Evolutionary conservation across 495 filamentous ascomycete genomes (phyloP).

Genomic region (Xylaria sp.): DNA sequence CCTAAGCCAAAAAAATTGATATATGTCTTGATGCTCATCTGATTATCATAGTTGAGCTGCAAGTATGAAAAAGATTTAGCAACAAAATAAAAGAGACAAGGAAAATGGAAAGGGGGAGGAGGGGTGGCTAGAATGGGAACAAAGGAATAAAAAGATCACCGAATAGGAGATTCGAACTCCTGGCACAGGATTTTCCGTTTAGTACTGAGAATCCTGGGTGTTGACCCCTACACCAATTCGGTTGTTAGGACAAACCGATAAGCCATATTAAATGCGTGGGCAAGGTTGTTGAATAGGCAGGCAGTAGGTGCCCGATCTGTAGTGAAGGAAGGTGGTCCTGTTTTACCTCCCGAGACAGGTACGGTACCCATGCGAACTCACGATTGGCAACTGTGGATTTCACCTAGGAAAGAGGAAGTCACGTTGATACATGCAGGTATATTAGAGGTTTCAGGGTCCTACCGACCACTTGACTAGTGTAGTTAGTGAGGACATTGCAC

Average conservation of each 20-base stretch:
- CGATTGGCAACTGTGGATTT: not conserved
- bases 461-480: too few relatives aligned
- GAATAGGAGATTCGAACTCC: constrained; percentile 32
- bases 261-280: not conserved
- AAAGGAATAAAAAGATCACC: constrained; percentile 24
- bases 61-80: too few relatives aligned
- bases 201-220: constrained; percentile 26
- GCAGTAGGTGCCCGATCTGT: not conserved
- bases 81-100: not conserved
- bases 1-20: too few relatives aligned
- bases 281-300: not conserved
- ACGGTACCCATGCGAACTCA: not conserved
- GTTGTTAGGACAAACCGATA: not conserved
- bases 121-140: too few relatives aligned
- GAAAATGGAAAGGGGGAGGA: not conserved
- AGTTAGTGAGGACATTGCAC: not conserved
- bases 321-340: not conserved
- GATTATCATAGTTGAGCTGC: too few relatives aligned
- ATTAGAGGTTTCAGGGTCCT: too few relatives aligned
- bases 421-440: not conserved
- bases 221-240: constrained; percentile 31
- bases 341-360: not conserved
- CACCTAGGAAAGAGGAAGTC: not conserved
- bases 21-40: too few relatives aligned
- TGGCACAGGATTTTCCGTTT: constrained; percentile 19